Base-by-base conservation (phyloP, 148 eudicot species). In the Rhododendron griersonianum region DNA sequence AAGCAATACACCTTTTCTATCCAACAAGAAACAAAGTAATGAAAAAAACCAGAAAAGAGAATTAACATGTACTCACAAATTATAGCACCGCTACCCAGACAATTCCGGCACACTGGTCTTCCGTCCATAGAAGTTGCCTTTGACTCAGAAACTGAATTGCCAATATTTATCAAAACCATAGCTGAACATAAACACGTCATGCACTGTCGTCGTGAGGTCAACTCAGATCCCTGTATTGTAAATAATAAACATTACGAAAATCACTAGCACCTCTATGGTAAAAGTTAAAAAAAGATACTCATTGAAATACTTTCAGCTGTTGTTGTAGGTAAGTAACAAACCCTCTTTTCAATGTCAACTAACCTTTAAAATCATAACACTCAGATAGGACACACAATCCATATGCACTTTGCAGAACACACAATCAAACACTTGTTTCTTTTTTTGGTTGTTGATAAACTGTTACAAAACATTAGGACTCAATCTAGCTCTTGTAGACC, bases 21-120 rank as follows among this genome's bases (percentile, higher is more conserved):
- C 37, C 44, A 19, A 81, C 28, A 0, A 39, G 30, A 9, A 53
- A 16, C 48, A 77, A 47, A 86, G 10, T 19, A 74, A 5, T 59
- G 35, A 37, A 15, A 74, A 35, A 19, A 85, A 77, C 65, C 50
- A 59, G 67, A 75, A 45, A 65, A 48, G 80, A 67, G 51, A 39
- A 30, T 44, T 50, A 80, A 75, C 2, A 35, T 55, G n/a, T 33
- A 91, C 98, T 92, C 86, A 96, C 99, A 96, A 44, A 96, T 95
- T 78, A 96, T 87, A 87, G 99, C 98, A 85, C 99, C 99, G 87
- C 93, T 93, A n/a, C 99, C 99, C 39, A 84, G 63, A 88, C 99
- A 96, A 84, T 96, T 96, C 57, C 98, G 94, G 87, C 99, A 96
- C 3, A 53, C 95, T 4, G 96, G 86, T 87, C 86, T 88, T 50